These are phyloP conservation scores for Decorospora gaudefroyi DNA, from an alignment of 2,329 filamentous ascomycete species.

Conservation along the genomic window DNA sequence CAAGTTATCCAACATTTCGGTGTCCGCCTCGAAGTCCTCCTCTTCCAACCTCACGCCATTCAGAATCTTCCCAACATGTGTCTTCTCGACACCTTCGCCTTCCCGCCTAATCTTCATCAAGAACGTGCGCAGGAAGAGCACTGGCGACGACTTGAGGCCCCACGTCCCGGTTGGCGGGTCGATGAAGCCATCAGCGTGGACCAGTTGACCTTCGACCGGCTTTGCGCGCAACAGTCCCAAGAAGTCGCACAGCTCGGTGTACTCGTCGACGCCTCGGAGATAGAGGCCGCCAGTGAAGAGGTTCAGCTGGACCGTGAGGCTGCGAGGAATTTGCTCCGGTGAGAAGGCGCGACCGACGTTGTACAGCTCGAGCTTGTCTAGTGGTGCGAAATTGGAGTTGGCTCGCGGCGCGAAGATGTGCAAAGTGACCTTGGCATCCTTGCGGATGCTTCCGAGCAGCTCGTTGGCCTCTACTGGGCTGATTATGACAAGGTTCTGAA, in stretches of 20 bases:
- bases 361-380: conserved; percentile 57
- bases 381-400: conserved; percentile 37
- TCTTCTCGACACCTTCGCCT: conserved; percentile 49
- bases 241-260: conserved; percentile 56
- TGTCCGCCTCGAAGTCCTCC: conserved; percentile 34
- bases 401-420: conserved; percentile 60
- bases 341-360: conserved; percentile 35
- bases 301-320: conserved; percentile 58
- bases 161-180: conserved; percentile 32
- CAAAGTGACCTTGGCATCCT: conserved; percentile 48
- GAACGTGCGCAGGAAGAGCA: conserved; percentile 50
- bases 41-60: conserved; percentile 45
- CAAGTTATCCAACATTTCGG: background rate
- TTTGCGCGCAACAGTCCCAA: conserved; percentile 55
- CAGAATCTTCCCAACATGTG: conserved; percentile 52
- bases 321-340: conserved; percentile 18
- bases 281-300: conserved; percentile 72
- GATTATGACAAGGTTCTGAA: conserved; percentile 56
- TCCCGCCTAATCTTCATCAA: conserved; percentile 37
- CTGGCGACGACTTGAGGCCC: conserved; percentile 48
- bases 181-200: conserved; percentile 46
- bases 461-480: conserved; percentile 65
- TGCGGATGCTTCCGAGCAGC: conserved; percentile 51
- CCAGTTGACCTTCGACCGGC: conserved; percentile 26
- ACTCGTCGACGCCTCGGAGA: conserved; percentile 59